Evolutionary conservation across 768 basidiomycete species (phyloP), one percentile per base, ranked within the genome.

Genomic region (Leccinum ochraceum): DNA sequence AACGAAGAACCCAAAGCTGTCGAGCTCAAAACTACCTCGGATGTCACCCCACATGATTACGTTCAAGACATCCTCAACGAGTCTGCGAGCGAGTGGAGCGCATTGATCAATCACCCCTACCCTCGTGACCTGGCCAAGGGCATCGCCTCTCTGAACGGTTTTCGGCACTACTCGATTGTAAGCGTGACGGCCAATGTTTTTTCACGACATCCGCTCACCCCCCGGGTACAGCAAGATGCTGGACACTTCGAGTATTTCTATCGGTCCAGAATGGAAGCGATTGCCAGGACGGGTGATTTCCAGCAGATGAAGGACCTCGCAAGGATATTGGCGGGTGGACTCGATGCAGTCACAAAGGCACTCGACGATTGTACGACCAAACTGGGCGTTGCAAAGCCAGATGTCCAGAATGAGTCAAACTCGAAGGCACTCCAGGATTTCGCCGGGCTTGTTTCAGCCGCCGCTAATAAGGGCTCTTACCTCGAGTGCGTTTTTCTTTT

Each of bases 111-210:
- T 10, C 42, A 61, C 16, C 26, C 44, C 16, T 61, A 60, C 44
- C 59, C 59, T n/a, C 20, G 7, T 8, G 3, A 11, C 6, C 8
- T 61, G 26, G 59, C 60, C 51, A 60, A 32, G 4, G 60, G 26
- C 9, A 14, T 20, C 16, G 30, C 58, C 14, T 16, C 44, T 13
- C 22, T 53, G 6, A 61, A 53, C 13, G 59, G 60, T 14, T 61
- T 60, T 42, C 57, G 60, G 8, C 50, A 60, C 26, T 46, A 60
- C n/a, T 60, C 36, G 28, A 61, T 60, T 16, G 60, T 61, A 30
- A 61, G 60, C 53, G 16, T 3, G 4, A n/a, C 26, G 9, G 7
- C 17, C 20, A 20, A 26, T 17, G 1, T 6, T 8, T 30, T 7
- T 32, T 32, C 36, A 8, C 20, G 2, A 6, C 1, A 13, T 48